A percentile compares a stretch with the other conserved stretches of the same genome.
phyloP scores from a whole-genome alignment of 1,139 yeast species.

The Kurtzmaniella quercitrusa region DNA sequence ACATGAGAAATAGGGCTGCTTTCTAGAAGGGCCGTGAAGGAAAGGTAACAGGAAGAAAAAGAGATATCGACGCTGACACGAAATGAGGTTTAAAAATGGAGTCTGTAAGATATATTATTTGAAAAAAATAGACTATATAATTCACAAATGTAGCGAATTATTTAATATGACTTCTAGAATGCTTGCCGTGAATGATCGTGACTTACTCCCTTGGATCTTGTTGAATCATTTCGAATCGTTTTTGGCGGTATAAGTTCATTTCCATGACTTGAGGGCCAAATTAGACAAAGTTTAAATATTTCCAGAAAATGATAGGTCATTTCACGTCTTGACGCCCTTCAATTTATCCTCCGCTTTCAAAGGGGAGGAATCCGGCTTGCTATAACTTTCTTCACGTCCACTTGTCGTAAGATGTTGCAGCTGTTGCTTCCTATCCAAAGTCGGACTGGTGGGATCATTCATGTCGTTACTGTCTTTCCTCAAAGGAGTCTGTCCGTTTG shows the following conservation, averaged over 20 bases:
- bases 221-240: too few relatives aligned
- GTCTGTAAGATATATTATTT: neutral
- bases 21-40: slow-evolving; percentile 16
- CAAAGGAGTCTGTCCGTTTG: slow-evolving; percentile 47
- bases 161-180: neutral
- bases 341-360: slow-evolving; percentile 11
- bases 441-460: slow-evolving; percentile 38
- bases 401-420: slow-evolving; percentile 3
- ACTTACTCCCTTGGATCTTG: too few relatives aligned
- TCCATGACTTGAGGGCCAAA: too few relatives aligned
- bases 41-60: neutral
- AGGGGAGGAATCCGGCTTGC: slow-evolving; percentile 16
- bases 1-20: slow-evolving; percentile 50
- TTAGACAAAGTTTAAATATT: too few relatives aligned
- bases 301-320: neutral
- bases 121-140: neutral
- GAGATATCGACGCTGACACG: too few relatives aligned
- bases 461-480: slow-evolving; percentile 36
- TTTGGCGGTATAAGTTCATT: too few relatives aligned
- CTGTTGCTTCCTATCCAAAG: slow-evolving; percentile 26
- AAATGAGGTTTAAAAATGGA: too few relatives aligned
- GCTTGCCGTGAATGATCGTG: neutral
- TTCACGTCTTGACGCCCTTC: slow-evolving; percentile 1
- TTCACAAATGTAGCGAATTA: neutral
- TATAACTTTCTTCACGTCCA: slow-evolving; percentile 4